Evolutionary conservation across 2,329 filamentous ascomycete species (phyloP), one percentile per base, ranked within the genome.

Genomic region (Xylaria hypoxylon): DNA sequence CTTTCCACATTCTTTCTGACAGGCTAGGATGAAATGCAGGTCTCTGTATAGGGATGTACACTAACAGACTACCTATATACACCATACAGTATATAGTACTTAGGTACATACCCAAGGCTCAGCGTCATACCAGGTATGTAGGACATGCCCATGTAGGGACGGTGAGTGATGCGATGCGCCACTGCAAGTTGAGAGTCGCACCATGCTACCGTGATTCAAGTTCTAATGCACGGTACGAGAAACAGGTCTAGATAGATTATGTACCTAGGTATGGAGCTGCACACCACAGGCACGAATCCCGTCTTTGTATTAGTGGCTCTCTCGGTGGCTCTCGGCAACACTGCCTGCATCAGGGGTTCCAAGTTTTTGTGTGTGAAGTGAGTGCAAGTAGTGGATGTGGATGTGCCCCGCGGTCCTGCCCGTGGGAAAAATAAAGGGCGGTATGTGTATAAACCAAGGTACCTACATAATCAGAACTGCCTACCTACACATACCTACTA

Each of bases 271-370:
- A 58, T 50, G 38, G 56, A 15, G 50, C 35, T 42, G 38, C 35
- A 22, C 51, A 58, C 59, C 62, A 65, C 62, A 65, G 65, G 65
- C 57, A 68, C 65, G 40, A 56, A 42, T 68, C 58, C 65, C 61
- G 57, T 24, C 57, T 59, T 47, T n/a, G 65, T 61, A 50, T 65
- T 68, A 68, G 65, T 61, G 51, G 31, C 31, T 10, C 31, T 10
- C 31, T n/a, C n/a, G n/a, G 31, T 33, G 31, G 45, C 52, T 61
- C 64, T 67, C 61, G 56, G 65, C 62, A 58, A 26, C 53, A 45
- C 44, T 64, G 55, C 55, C 55, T 53, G 55, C 59, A 59, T 63
- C 64, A 59, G 59, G 59, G 64, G 55, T 28, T 31, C 42, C 48
- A 33, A 33, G 31, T 33, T 33, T 33, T 33, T 33, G 31, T 33